Evolutionary conservation across 257 asterid species (phyloP).

Genomic region (Solanum infundibuliforme): DNA sequence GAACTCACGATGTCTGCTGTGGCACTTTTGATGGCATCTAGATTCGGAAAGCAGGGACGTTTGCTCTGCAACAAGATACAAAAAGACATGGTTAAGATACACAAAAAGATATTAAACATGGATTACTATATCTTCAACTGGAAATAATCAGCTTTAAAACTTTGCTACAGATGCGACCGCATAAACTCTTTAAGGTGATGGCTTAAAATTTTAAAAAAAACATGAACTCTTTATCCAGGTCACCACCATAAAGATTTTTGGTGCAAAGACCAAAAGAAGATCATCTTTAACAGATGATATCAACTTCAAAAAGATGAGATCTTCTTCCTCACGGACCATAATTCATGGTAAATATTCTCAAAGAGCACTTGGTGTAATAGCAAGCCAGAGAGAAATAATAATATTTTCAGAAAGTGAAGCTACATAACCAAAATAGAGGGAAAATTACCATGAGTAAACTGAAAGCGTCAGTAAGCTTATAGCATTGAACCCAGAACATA

Average conservation of each 20-base stretch:
- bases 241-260: neutral
- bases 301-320: neutral
- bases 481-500: slow-evolving; percentile 95
- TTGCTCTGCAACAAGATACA: slow-evolving; percentile 57
- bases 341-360: neutral
- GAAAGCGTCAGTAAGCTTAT: slow-evolving; percentile 60
- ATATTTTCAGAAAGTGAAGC: neutral
- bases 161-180: neutral
- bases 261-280: neutral
- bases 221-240: neutral
- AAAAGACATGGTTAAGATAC: neutral
- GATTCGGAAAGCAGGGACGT: slow-evolving; percentile 80
- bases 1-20: slow-evolving; percentile 89
- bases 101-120: neutral
- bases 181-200: neutral
- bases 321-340: neutral
- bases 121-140: neutral
- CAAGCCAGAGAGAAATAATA: neutral
- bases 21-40: slow-evolving; percentile 83
- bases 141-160: neutral
- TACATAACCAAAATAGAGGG: neutral
- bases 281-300: neutral
- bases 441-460: slow-evolving; percentile 50
- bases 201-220: neutral
- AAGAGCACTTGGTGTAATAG: neutral